Evolutionary conservation across 805 yeast genomes (phyloP).

Genomic region (Starmerella vaccinii): DNA sequence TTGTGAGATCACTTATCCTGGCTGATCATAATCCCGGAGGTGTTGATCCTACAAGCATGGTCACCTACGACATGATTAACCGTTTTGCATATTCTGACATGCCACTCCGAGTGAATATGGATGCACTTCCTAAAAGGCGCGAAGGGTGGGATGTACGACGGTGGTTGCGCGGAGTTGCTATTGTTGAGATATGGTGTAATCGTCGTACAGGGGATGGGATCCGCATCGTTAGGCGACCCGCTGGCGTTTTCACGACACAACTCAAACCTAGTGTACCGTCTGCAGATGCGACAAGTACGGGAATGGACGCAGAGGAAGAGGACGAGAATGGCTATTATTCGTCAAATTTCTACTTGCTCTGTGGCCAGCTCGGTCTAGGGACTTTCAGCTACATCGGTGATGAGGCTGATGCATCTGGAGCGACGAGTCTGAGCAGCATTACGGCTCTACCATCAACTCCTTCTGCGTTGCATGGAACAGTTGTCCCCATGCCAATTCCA

Average conservation of each 20-base stretch:
- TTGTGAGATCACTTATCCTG: conserved; percentile 46
- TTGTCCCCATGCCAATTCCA: conserved; percentile 35
- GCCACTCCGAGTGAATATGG: conserved; percentile 40
- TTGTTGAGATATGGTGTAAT: conserved; percentile 49
- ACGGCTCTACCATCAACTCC: not conserved
- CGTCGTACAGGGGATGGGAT: conserved; percentile 41
- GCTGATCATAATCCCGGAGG: conserved; percentile 30
- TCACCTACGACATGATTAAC: conserved; percentile 55
- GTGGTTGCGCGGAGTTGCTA: conserved; percentile 54
- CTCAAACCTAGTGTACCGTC: conserved; percentile 15
- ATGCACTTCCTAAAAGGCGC: conserved; percentile 24
- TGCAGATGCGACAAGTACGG: not conserved
- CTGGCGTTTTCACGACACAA: conserved; percentile 38
- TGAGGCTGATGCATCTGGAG: not conserved
- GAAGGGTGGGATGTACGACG: conserved; percentile 27
- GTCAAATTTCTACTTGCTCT: conserved; percentile 16
- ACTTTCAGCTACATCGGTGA: conserved; percentile 6
- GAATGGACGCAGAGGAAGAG: not conserved
- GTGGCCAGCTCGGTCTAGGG: conserved; percentile 17
- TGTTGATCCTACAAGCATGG: conserved; percentile 46
- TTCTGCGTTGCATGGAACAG: not conserved
- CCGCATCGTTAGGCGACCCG: conserved; percentile 51
- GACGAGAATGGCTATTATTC: conserved; percentile 12
- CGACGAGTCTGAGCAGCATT: not conserved
- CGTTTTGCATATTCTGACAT: conserved; percentile 57